Evolutionary conservation across 345 rosid species (phyloP).

Genomic region (Sisymbrium irio): DNA sequence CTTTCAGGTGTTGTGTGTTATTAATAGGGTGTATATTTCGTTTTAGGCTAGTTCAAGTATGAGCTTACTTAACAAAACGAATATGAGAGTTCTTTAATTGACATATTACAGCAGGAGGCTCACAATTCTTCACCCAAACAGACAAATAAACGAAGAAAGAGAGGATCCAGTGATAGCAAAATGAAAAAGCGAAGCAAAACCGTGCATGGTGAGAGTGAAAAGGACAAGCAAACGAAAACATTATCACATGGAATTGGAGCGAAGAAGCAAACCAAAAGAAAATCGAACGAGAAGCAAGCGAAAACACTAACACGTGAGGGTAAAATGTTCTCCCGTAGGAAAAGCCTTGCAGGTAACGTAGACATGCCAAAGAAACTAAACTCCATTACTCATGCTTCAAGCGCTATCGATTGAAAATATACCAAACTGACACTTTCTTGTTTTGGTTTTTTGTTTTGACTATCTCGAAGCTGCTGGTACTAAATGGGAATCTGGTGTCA

Average conservation of each 20-base stretch:
- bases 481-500: constrained; percentile 51
- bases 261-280: constrained; percentile 23
- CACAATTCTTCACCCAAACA: constrained; percentile 31
- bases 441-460: background rate
- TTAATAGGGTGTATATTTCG: background rate
- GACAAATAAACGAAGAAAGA: constrained; percentile 19
- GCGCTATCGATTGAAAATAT: constrained; percentile 4
- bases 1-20: background rate
- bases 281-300: constrained; percentile 26
- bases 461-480: constrained; percentile 57
- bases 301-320: constrained; percentile 38
- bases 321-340: constrained; percentile 45
- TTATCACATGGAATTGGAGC: constrained; percentile 19
- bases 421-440: background rate
- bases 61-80: constrained; percentile 1
- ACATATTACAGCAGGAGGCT: constrained; percentile 40
- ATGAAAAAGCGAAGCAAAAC: constrained; percentile 28
- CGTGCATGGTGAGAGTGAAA: constrained; percentile 6
- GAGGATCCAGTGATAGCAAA: constrained; percentile 9
- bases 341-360: constrained; percentile 80
- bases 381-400: background rate
- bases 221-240: constrained; percentile 9
- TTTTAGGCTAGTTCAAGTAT: constrained; percentile 3
- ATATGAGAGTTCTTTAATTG: background rate
- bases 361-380: constrained; percentile 22